Evolutionary conservation across 768 basidiomycete species (phyloP).

Genomic region (Trametes villosa): DNA sequence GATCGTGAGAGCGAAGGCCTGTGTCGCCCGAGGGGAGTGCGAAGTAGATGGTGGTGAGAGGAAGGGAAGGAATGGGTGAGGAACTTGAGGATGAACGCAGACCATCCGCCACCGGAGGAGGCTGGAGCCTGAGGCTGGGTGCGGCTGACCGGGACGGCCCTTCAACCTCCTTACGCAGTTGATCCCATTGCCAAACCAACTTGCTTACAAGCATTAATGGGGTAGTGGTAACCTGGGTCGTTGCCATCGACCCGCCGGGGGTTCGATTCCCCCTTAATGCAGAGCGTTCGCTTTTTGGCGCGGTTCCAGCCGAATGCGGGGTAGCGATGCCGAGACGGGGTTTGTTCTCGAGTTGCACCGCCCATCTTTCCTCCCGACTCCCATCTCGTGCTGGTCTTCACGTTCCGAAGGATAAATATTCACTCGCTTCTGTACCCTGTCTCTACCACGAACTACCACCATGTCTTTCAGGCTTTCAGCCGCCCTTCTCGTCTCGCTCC

Average conservation of each 20-base stretch:
- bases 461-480: conserved; percentile 23
- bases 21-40: no score
- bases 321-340: neutral
- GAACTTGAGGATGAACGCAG: no score
- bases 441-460: conserved; percentile 19
- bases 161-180: no score
- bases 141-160: no score
- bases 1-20: no score
- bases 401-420: conserved; percentile 8
- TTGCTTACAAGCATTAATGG: conserved; percentile 33
- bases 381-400: conserved; percentile 23
- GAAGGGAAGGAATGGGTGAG: no score
- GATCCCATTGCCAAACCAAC: neutral
- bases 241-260: conserved; percentile 76
- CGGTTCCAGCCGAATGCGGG: neutral
- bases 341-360: conserved; percentile 4
- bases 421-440: conserved; percentile 7
- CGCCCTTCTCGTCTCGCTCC: conserved; percentile 13
- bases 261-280: conserved; percentile 90
- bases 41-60: no score
- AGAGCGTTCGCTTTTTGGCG: conserved; percentile 27
- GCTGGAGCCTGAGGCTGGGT: no score
- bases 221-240: conserved; percentile 43
- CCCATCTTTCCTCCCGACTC: conserved; percentile 14
- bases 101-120: no score